Conservation (phyloP, 352 stramenopile genomes). For the Pythium dissimile region DNA sequence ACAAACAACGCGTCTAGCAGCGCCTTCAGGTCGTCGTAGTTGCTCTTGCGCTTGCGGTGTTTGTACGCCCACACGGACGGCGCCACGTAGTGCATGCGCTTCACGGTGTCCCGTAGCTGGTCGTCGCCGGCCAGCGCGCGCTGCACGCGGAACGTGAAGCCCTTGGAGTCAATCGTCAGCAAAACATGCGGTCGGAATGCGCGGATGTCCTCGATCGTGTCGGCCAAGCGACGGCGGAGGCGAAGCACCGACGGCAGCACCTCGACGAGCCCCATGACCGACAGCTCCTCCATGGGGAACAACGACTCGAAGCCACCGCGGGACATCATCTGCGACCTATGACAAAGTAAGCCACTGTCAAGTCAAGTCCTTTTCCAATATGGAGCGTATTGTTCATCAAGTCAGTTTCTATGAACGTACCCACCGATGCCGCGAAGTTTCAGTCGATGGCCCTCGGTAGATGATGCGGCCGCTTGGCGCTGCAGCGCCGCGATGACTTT, state of each 20-base stretch:
- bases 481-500: constrained; percentile 60
- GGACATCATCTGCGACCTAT: constrained; percentile 46
- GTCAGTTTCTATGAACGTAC: constrained; percentile 14
- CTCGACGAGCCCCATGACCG: constrained; percentile 72
- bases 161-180: constrained; percentile 79
- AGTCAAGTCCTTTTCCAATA: background rate
- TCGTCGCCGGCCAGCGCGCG: constrained; percentile 32
- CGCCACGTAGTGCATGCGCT: constrained; percentile 73
- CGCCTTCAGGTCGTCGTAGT: constrained; percentile 28
- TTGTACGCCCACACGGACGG: constrained; percentile 76
- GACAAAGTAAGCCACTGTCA: background rate
- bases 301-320: constrained; percentile 51
- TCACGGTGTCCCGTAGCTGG: constrained; percentile 18
- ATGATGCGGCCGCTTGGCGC: constrained; percentile 11
- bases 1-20: constrained; percentile 67
- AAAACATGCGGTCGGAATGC: constrained; percentile 51
- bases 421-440: constrained; percentile 59
- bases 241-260: constrained; percentile 55
- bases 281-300: constrained; percentile 70
- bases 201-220: constrained; percentile 55
- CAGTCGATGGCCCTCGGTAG: constrained; percentile 20
- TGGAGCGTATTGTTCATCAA: background rate
- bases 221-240: constrained; percentile 36
- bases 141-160: constrained; percentile 66
- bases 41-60: constrained; percentile 31